Base-by-base conservation (phyloP, 805 yeast species). In the Wickerhamiella dianesei region DNA sequence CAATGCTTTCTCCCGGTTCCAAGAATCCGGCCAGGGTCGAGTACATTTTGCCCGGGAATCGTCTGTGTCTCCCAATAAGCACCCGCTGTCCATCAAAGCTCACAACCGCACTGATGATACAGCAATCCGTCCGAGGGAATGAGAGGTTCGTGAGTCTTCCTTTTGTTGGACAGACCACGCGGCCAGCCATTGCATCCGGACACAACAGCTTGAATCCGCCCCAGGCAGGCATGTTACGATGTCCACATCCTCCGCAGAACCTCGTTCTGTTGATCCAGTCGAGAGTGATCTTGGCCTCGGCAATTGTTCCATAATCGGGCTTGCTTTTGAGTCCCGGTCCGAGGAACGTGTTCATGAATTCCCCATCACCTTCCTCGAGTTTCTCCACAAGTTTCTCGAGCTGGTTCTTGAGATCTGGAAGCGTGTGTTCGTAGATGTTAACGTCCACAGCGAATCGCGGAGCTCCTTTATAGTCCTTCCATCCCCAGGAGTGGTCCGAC, bases 1-100 rank as follows among this genome's bases (percentile, higher is more conserved):
- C 97, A 18, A 89, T 77, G 2, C 94, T 77, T 66, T 89, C 98
- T 22, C 88, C 82, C 1, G 96, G 95, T 62, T 89, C 98, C 76
- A 89, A 79, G 63, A 92, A 92, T 3, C 97, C 98, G 3, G 97
- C 95, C 45, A 94, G 76, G 58, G 94, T 81, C 16, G 89, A 74
- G 64, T 80, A 89, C 79, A 85, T 75, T 44, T 66, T 61, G n/a
- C 50, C 44, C 4, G 77, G 76, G 57, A 75, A 75, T 47, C 95
- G 68, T 54, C 72, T 77, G 50, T 77, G 76, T 45, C 83, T 72
- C 2, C 88, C 94, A 14, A 89, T 66, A 29, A 89, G 71, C 14
- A 85, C 68, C 60, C 77, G 76, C 44, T 75, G 65, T 22, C 77
- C 75, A 14, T 73, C 76, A 9, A 68, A 55, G 56, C 81, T 80